Base-by-base conservation (phyloP, 2,329 filamentous ascomycete genomes). In the Exophiala xenobiotica region DNA sequence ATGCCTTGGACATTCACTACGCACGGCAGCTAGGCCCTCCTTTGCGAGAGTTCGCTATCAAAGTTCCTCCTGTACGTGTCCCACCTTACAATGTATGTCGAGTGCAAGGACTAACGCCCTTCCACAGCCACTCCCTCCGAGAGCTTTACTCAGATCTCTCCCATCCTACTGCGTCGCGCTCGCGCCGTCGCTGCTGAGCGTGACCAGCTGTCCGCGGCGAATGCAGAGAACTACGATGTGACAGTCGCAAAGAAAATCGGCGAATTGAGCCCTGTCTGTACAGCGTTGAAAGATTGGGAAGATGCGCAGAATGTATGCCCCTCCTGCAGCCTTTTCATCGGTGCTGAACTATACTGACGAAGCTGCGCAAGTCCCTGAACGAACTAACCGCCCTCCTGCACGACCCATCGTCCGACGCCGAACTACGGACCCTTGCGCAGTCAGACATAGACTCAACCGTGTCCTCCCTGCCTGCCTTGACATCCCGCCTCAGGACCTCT, bases 361-460 rank as follows among this genome's bases (percentile, higher is more conserved):
- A 31, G 20, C 35, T 42, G 46, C 26, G 16, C 20, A 64, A 81
- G 73, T 76, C 80, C 42, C 71, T 83, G 47, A 54, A 67, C 42
- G 93, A 97, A 70, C 80, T 99, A 46, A 82, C 85, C 8, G 77
- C 84, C 6, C 78, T 99, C 46, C 84, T 95, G 8, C 73, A 78
- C n/a, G 90, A 95, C 58, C 72, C 77, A 1, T 68, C 72, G 16
- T 78, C 80, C 56, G 82, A 86, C 60, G 61, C 75, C 1, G 82
- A 85, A 61, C 70, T 87, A 51, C 77, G 75, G 48, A 70, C 76
- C 23, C 73, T 86, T 38, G 83, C 83, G 5, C 68, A 76, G 33
- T 79, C 84, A 48, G 93, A 99, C 67, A 77, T 97, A 6, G 73
- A 75, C n/a, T 69, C 78, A 2, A 90, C 88, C 8, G 74, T 78